Evolutionary conservation across 345 rosid genomes (phyloP), one percentile per base, ranked within the genome.

Genomic region (Boechera retrofracta): DNA sequence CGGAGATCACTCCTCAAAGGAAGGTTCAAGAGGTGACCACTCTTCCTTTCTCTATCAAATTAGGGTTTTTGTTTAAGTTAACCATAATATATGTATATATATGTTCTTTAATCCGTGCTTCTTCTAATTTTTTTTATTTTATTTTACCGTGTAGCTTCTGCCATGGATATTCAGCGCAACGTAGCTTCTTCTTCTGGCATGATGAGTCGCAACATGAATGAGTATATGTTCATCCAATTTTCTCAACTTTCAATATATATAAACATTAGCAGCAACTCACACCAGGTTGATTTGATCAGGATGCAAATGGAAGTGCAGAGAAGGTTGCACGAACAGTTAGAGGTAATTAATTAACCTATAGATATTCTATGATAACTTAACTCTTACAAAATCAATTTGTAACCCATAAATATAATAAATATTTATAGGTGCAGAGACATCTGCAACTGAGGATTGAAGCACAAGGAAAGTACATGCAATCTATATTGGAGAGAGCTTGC

Each of bases 281-380:
- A 71, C 74, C 74, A 85, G 79, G 79, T 82, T 57, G 82, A 80
- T 87, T 81, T 80, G 24, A 84, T 79, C 82, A 93, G 99, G 89
- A 96, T 93, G 97, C 99, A 96, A 87, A 93, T 93, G 96, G 99
- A 93, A 89, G 99, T 96, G 77, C 99, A 93, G 76, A 88, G 98
- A 87, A 87, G 99, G 83, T 77, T 96, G 72, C 99, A 93, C 53
- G 99, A 96, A 80, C 99, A 96, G 77, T 78, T 96, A 33, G 99
- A 96, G 98, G 99, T 95, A 79, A 76, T 2, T 51, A 33, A 29
- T 41, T 39, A 15, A 63, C 47, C 21, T 47, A 47, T 64, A n/a
- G n/a, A 64, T 77, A 18, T 42, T 64, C 2, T 36, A 44, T 60
- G 53, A 31, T 60, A 29, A 31, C 3, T 64, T 38, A 39, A 36